Evolutionary conservation across 2,329 filamentous ascomycete genomes (phyloP).

Genomic region (Stemphylium lycopersici): DNA sequence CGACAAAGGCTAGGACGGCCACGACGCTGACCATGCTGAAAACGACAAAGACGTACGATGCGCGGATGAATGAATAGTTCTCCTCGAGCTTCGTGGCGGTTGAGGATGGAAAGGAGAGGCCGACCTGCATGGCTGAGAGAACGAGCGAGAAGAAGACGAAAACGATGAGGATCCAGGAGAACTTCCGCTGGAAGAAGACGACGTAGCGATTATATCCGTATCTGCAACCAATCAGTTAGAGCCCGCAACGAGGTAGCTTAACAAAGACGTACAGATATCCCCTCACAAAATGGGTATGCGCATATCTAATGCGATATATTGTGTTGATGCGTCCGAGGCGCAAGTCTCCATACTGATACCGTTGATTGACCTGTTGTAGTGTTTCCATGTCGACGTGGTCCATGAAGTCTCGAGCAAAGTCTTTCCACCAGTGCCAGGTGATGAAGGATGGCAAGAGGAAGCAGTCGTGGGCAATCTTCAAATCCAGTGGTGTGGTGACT

Average conservation of each 20-base stretch:
- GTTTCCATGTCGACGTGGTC: constrained; percentile 38
- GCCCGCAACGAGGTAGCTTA: neutral
- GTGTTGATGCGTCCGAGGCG: constrained; percentile 45
- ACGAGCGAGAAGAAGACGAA: constrained; percentile 48
- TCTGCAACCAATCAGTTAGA: neutral
- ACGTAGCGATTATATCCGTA: constrained; percentile 50
- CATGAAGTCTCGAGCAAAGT: constrained; percentile 36
- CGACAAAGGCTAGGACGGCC: constrained; percentile 34
- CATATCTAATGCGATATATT: constrained; percentile 43
- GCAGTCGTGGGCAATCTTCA: constrained; percentile 41
- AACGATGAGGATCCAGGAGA: constrained; percentile 45
- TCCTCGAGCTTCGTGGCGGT: constrained; percentile 17
- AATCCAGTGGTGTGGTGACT: constrained; percentile 39
- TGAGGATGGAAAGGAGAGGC: constrained; percentile 9
- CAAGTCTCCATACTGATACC: constrained; percentile 46
- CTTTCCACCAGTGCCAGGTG: constrained; percentile 45
- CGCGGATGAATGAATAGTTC: constrained; percentile 32
- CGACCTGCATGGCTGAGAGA: constrained; percentile 49
- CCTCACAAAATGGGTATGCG: constrained; percentile 44
- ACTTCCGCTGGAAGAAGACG: constrained; percentile 49
- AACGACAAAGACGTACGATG: constrained; percentile 44
- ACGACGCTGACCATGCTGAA: constrained; percentile 44
- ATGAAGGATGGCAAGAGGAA: constrained; percentile 36
- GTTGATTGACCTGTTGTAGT: constrained; percentile 45
- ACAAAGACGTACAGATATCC: constrained; percentile 36